Evolutionary conservation across 2,329 filamentous ascomycete genomes (phyloP).

Genomic region (Claviceps maximensis): DNA sequence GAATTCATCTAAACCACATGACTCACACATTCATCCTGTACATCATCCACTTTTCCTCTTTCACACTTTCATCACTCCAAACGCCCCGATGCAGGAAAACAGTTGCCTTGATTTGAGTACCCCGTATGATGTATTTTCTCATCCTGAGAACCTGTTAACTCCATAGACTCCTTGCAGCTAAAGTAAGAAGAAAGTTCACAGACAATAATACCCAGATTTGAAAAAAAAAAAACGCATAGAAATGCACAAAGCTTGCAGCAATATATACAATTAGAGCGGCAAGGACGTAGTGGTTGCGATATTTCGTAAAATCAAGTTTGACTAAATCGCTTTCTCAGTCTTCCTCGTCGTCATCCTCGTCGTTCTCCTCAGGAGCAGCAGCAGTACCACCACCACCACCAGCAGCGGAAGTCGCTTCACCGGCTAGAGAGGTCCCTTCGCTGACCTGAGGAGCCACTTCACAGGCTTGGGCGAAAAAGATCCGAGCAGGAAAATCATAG

Average conservation of each 20-base stretch:
- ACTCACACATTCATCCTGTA: too few species aligned
- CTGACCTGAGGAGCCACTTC: constrained; percentile 26
- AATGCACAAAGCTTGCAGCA: background rate
- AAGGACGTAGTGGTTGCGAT: background rate
- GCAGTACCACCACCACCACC: too few species aligned
- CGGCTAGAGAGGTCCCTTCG: background rate
- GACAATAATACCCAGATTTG: background rate
- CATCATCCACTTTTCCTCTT: background rate
- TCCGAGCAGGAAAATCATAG: constrained; percentile 53
- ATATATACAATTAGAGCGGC: background rate
- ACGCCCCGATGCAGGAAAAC: background rate
- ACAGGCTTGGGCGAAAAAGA: constrained; percentile 90
- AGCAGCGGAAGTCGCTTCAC: background rate
- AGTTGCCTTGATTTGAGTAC: background rate
- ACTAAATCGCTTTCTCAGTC: background rate
- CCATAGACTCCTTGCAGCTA: background rate
- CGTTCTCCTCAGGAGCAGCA: background rate
- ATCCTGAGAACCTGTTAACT: background rate
- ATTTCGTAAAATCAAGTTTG: background rate
- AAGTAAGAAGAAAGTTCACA: background rate
- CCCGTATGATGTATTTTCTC: background rate
- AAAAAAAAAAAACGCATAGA: background rate
- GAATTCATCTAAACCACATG: too few species aligned
- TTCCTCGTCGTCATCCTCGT: background rate
- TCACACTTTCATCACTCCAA: background rate